A percentile compares a stretch with the other conserved stretches of the same genome.
These are phyloP conservation scores for Solanum paucissectum DNA, from an alignment of 257 asterid genomes.

Conservation along the genomic window DNA sequence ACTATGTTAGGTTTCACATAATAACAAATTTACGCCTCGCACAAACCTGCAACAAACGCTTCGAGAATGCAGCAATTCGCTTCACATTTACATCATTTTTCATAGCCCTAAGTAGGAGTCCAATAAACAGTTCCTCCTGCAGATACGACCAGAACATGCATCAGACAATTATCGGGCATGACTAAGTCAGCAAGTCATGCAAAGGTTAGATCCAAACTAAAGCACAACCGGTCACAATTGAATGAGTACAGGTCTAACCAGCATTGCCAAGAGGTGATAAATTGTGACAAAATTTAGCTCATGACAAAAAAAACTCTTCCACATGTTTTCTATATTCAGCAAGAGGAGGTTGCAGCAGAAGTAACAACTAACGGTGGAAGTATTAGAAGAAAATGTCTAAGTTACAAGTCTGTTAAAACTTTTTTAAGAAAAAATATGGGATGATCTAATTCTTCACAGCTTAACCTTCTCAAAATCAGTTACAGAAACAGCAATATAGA, in stretches of 20 bases:
- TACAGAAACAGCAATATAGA: neutral
- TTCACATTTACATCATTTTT: slow-evolving; percentile 84
- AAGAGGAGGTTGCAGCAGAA: neutral
- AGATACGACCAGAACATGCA: neutral
- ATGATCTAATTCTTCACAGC: neutral
- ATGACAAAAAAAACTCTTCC: neutral
- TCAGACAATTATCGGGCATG: neutral
- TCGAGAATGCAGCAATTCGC: slow-evolving; percentile 83
- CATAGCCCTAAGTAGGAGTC: slow-evolving; percentile 76
- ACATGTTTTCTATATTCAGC: neutral
- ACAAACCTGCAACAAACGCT: slow-evolving; percentile 87
- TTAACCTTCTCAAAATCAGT: neutral
- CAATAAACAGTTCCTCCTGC: slow-evolving; percentile 93
- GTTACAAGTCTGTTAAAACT: neutral
- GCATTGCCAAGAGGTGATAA: neutral
- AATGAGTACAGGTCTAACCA: neutral
- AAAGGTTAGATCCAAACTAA: neutral
- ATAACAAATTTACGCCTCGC: neutral
- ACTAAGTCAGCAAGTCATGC: neutral
- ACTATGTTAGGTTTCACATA: neutral
- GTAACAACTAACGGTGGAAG: neutral
- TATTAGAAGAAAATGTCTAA: neutral
- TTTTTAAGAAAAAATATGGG: neutral
- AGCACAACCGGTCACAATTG: neutral
- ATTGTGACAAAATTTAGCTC: neutral